phyloP scores from a whole-genome alignment of 139 green algal genomes.

The Zygnema cylindricum region DNA sequence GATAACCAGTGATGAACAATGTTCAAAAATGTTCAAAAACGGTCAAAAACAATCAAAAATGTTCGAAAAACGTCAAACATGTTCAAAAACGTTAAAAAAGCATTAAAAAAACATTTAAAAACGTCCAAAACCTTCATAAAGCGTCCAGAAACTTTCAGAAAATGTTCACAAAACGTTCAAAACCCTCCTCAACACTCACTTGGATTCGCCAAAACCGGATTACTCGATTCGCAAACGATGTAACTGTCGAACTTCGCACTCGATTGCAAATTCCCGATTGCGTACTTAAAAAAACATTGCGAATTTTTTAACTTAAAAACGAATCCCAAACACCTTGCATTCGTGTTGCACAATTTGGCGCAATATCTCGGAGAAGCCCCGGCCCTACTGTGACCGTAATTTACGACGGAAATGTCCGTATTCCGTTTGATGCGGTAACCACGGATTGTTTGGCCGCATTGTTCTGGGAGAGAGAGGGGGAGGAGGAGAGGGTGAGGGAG shows the following conservation, averaged over 20 bases:
- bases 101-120: no score
- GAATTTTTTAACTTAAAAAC: not conserved
- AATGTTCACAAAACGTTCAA: no score
- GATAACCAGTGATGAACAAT: no score
- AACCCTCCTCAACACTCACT: no score
- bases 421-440: not conserved
- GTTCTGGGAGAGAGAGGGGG: not conserved
- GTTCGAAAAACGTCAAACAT: no score
- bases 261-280: not conserved
- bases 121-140: no score
- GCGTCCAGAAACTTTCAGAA: no score
- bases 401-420: not conserved
- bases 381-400: not conserved
- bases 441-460: not conserved
- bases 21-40: no score
- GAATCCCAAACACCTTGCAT: not conserved
- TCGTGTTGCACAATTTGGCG: not conserved
- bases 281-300: not conserved
- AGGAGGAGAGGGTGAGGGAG: not conserved
- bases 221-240: not conserved
- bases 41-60: no score
- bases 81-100: no score
- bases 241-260: not conserved
- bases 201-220: no score
- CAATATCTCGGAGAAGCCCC: not conserved